These are phyloP conservation scores for Termitomyces titanicus DNA, from an alignment of 768 basidiomycete genomes.

Conservation along the genomic window DNA sequence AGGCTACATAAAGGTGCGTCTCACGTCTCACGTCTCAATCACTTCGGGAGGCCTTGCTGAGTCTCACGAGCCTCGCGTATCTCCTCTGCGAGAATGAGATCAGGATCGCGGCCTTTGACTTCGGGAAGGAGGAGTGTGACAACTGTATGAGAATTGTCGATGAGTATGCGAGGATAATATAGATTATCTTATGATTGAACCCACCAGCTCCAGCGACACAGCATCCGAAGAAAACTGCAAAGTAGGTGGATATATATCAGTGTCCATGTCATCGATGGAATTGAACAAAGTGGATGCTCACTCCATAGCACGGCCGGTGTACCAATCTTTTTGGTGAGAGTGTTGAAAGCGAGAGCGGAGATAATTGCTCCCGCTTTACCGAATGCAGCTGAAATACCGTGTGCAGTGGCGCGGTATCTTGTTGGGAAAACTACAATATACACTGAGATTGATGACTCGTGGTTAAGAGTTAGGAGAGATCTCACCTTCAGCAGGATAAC, in stretches of 20 bases:
- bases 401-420: constrained; percentile 66
- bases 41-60: not conserved
- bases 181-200: not conserved
- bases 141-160: constrained; percentile 5
- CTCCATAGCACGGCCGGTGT: constrained; percentile 70
- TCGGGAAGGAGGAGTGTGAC: constrained; percentile 37
- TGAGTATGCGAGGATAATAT: not conserved
- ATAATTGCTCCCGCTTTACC: constrained; percentile 80
- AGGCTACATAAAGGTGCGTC: too few species aligned
- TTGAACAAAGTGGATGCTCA: constrained; percentile 29
- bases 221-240: constrained; percentile 62
- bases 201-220: constrained; percentile 50
- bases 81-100: constrained; percentile 32
- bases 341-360: constrained; percentile 70
- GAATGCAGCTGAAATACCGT: constrained; percentile 69
- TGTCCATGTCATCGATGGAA: not conserved
- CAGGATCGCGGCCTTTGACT: constrained; percentile 36
- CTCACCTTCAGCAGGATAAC: constrained; percentile 62
- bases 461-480: not conserved
- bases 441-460: not conserved
- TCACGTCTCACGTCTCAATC: too few species aligned
- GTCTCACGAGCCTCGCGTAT: constrained; percentile 14
- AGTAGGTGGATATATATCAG: not conserved
- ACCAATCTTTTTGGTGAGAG: constrained; percentile 55
- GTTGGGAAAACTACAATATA: constrained; percentile 63